Conservation (phyloP, 306 rosid species). For the Prosopis cineraria region DNA sequence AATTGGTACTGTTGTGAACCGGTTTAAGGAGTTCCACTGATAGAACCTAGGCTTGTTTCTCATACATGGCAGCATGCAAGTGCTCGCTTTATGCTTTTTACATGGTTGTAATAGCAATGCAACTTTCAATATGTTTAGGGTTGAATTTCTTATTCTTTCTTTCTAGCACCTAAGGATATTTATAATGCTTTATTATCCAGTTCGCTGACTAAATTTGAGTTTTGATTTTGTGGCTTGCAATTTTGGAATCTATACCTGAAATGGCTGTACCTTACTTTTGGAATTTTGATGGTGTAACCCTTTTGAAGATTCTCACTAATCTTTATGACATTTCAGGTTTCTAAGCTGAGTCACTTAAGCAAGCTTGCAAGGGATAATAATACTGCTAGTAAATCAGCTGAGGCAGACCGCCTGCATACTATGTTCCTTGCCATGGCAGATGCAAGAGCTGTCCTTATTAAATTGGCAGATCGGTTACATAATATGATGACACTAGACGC, state of each 20-base stretch:
- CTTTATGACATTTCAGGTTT: conserved; percentile 60
- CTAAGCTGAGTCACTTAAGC: conserved; percentile 90
- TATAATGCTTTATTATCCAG: neutral
- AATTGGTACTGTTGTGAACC: conserved; percentile 11
- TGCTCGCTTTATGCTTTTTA: conserved; percentile 2
- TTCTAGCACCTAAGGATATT: neutral
- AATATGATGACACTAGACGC: conserved; percentile 94
- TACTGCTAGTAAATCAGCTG: conserved; percentile 77
- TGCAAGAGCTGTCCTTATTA: conserved; percentile 94
- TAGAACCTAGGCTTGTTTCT: conserved; percentile 17
- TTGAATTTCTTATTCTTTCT: neutral
- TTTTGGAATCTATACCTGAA: conserved; percentile 1
- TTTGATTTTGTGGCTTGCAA: neutral
- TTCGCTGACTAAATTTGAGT: neutral
- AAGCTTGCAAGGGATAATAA: conserved; percentile 93
- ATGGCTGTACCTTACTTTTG: neutral
- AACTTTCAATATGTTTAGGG: conserved; percentile 3
- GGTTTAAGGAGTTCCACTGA: neutral
- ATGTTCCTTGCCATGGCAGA: conserved; percentile 99
- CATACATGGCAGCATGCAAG: neutral
- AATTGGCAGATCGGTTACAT: conserved; percentile 93
- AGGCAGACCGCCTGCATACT: conserved; percentile 96
- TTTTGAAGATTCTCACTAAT: conserved; percentile 32
- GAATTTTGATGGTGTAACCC: neutral
- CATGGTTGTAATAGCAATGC: conserved; percentile 6